Conservation (phyloP, 768 basidiomycete genomes). For the Kockovaella imperatae region DNA sequence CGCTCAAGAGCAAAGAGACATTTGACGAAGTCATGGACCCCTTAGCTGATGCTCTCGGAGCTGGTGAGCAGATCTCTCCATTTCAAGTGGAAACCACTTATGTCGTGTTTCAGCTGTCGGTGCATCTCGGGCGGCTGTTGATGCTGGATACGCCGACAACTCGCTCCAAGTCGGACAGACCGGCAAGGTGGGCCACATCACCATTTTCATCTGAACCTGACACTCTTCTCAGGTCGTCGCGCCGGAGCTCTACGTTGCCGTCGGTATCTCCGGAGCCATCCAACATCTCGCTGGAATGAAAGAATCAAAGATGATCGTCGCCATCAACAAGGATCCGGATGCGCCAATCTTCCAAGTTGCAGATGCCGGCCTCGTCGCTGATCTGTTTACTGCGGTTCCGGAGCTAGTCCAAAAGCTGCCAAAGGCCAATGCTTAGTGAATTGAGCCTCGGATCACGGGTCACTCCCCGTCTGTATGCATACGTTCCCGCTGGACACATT, state of each 20-base stretch:
- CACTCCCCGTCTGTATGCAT: too few species aligned
- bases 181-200: constrained; percentile 55
- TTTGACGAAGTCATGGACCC: constrained; percentile 80
- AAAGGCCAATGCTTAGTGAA: constrained; percentile 37
- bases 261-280: constrained; percentile 97
- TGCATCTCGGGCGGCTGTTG: constrained; percentile 95
- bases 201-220: neutral
- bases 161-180: constrained; percentile 98
- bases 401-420: constrained; percentile 83
- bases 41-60: constrained; percentile 83
- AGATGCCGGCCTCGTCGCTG: constrained; percentile 86
- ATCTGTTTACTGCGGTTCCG: constrained; percentile 85
- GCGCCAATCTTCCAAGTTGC: constrained; percentile 99
- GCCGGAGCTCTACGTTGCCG: constrained; percentile 88
- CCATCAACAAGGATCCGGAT: constrained; percentile 97
- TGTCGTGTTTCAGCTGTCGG: constrained; percentile 60
- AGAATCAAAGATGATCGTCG: constrained; percentile 95
- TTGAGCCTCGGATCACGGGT: too few species aligned
- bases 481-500: too few species aligned
- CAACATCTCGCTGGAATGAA: constrained; percentile 99
- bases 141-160: constrained; percentile 96
- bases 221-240: constrained; percentile 67
- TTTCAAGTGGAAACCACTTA: neutral
- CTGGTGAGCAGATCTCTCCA: constrained; percentile 45
- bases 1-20: constrained; percentile 88